These are phyloP conservation scores for Monilinia fructigena DNA, from an alignment of 2,329 filamentous ascomycete genomes.

Conservation along the genomic window DNA sequence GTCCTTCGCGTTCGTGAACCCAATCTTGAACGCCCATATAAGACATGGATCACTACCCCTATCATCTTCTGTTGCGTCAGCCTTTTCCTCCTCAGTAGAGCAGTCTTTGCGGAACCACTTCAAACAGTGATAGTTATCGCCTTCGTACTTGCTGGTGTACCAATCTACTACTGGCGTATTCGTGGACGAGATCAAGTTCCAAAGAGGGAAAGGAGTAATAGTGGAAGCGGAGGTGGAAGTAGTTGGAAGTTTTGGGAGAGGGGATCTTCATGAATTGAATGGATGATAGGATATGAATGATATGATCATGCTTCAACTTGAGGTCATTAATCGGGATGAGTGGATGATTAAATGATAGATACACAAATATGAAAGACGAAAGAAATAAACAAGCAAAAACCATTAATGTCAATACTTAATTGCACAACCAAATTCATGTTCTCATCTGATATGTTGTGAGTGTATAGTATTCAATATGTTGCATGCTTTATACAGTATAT, in stretches of 20 bases:
- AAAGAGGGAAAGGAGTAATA: constrained; percentile 46
- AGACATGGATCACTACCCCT: constrained; percentile 94
- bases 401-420: constrained; percentile 8
- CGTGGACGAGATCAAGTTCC: constrained; percentile 58
- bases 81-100: constrained; percentile 82
- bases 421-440: background rate
- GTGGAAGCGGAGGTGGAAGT: constrained; percentile 42
- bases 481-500: too few relatives aligned
- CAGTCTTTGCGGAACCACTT: constrained; percentile 84
- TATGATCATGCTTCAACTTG: background rate
- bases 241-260: constrained; percentile 62
- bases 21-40: constrained; percentile 83
- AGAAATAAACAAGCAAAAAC: background rate
- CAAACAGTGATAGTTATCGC: constrained; percentile 85
- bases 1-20: constrained; percentile 86
- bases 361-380: background rate
- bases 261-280: background rate
- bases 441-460: background rate
- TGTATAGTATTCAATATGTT: background rate
- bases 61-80: constrained; percentile 99
- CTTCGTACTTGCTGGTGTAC: constrained; percentile 80
- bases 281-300: background rate
- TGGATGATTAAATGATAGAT: constrained; percentile 5
- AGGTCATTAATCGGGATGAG: background rate
- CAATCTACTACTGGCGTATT: constrained; percentile 87